phyloP scores from a whole-genome alignment of 495 filamentous ascomycete genomes.

The Bacidia rubella region DNA sequence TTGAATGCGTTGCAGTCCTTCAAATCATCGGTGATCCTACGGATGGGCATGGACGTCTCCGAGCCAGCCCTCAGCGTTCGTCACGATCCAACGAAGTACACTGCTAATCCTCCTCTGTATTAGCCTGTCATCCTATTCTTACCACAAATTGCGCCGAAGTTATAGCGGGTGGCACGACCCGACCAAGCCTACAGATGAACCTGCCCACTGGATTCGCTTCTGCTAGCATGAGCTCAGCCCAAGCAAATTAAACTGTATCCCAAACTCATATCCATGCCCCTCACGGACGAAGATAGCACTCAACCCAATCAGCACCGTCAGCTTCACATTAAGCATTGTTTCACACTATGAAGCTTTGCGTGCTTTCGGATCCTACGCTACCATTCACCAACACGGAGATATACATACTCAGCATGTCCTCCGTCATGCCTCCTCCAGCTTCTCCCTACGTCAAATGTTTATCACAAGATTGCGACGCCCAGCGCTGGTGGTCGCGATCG shows the following conservation, averaged over 20 bases:
- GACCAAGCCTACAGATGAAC: not conserved
- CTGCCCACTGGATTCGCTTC: not conserved
- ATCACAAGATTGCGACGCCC: not conserved
- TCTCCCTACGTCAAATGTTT: not conserved
- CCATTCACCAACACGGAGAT: not conserved
- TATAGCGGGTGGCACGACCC: not conserved
- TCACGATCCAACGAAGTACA: too few relatives aligned
- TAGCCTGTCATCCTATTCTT: not conserved
- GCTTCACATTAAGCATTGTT: not conserved
- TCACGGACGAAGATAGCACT: not conserved
- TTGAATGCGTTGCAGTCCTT: too few relatives aligned
- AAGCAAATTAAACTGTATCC: not conserved
- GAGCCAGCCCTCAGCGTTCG: too few relatives aligned
- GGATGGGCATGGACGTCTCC: too few relatives aligned
- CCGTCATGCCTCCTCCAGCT: not conserved
- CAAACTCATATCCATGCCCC: not conserved
- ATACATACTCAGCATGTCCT: not conserved
- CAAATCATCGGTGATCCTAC: too few relatives aligned
- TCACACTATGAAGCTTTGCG: not conserved
- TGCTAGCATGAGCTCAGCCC: not conserved
- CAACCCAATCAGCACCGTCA: not conserved
- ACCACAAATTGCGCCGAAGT: not conserved
- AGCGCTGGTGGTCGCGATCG: not conserved
- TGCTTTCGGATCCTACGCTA: not conserved
- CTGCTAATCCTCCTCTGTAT: not conserved